phyloP scores from a whole-genome alignment of 345 rosid species.

The Moricandia moricandioides region DNA sequence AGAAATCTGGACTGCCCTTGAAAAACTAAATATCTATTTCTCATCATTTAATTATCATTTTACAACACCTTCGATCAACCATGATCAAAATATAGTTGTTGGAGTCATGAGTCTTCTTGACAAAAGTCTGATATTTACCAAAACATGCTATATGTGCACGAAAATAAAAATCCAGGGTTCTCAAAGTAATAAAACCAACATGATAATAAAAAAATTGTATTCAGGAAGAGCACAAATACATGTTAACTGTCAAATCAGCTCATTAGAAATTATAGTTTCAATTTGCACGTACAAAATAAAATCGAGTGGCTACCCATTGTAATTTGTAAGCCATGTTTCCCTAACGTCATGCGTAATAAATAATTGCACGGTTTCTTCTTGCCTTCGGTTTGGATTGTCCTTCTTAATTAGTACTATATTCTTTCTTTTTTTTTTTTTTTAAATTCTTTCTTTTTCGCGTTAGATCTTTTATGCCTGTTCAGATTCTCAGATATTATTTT shows the following conservation, averaged over 20 bases:
- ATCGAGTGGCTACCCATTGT: slow-evolving; percentile 30
- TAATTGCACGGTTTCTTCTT: slow-evolving; percentile 54
- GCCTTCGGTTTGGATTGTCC: slow-evolving; percentile 33
- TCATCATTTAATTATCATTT: slow-evolving; percentile 19
- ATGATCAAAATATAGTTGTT: slow-evolving; percentile 10
- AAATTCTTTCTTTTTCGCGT: neutral
- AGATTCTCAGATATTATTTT: neutral
- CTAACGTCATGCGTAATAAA: slow-evolving; percentile 54
- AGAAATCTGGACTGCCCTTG: slow-evolving; percentile 16
- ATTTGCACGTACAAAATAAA: slow-evolving; percentile 12
- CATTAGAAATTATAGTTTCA: neutral
- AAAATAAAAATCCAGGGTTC: neutral
- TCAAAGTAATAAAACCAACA: neutral
- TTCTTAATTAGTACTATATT: too few relatives aligned
- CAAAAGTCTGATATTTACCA: slow-evolving; percentile 21
- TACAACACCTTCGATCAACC: slow-evolving; percentile 7
- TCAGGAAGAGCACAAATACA: slow-evolving; percentile 8
- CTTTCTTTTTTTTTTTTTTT: too few relatives aligned
- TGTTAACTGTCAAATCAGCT: too few relatives aligned
- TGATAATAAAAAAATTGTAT: neutral
- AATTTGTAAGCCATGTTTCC: slow-evolving; percentile 64
- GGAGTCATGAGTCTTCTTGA: slow-evolving; percentile 20
- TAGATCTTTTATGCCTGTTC: neutral
- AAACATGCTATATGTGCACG: slow-evolving; percentile 15
- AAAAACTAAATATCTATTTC: slow-evolving; percentile 23